phyloP scores from a whole-genome alignment of 1,284 basidiomycete species.

The Pseudozyma pruni region DNA sequence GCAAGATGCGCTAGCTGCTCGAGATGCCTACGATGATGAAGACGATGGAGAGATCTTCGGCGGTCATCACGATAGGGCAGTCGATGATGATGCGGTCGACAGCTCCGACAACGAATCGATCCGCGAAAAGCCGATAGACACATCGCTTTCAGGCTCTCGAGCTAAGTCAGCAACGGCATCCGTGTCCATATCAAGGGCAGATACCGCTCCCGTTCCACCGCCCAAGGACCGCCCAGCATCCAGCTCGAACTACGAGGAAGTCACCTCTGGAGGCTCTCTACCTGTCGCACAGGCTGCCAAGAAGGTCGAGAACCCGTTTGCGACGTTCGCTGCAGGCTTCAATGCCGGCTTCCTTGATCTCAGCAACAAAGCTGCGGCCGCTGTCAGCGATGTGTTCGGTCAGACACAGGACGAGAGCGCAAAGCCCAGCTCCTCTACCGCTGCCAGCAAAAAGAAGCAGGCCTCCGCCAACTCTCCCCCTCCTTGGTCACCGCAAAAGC shows the following conservation, averaged over 20 bases:
- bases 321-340: slow-evolving; percentile 53
- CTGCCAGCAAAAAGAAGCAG: slow-evolving; percentile 17
- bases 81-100: slow-evolving; percentile 37
- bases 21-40: slow-evolving; percentile 68
- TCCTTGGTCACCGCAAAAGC: slow-evolving; percentile 42
- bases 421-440: background rate
- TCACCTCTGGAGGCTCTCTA: slow-evolving; percentile 41
- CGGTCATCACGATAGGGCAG: slow-evolving; percentile 13
- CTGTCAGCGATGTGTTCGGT: slow-evolving; percentile 52
- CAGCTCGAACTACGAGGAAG: slow-evolving; percentile 11
- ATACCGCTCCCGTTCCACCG: slow-evolving; percentile 38
- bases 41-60: slow-evolving; percentile 26
- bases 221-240: slow-evolving; percentile 20
- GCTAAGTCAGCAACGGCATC: slow-evolving; percentile 31
- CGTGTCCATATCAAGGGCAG: slow-evolving; percentile 27
- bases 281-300: slow-evolving; percentile 25
- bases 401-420: slow-evolving; percentile 16
- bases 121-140: slow-evolving; percentile 10
- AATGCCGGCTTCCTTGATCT: slow-evolving; percentile 56
- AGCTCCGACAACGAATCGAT: slow-evolving; percentile 42
- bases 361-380: slow-evolving; percentile 54
- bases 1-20: slow-evolving; percentile 29
- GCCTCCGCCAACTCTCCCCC: slow-evolving; percentile 8
- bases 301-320: slow-evolving; percentile 48
- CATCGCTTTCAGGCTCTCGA: slow-evolving; percentile 25